phyloP scores from a whole-genome alignment of 1,139 yeast species.

The Geotrichum cucujoidarum region DNA sequence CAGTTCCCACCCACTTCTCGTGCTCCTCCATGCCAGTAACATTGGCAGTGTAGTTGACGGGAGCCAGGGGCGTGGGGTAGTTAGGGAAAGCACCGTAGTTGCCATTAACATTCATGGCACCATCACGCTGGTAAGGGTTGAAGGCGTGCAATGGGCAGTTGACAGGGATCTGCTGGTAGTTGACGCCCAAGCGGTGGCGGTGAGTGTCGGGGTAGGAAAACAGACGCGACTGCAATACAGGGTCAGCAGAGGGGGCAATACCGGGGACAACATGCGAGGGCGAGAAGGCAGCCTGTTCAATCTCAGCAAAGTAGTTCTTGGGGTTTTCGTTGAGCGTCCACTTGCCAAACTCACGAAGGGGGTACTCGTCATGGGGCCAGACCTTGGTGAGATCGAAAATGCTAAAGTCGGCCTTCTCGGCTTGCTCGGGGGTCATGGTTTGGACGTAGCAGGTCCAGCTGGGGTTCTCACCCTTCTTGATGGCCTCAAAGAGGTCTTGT shows the following conservation, averaged over 20 bases:
- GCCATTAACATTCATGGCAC: constrained; percentile 69
- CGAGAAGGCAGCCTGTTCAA: constrained; percentile 77
- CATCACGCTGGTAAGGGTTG: constrained; percentile 65
- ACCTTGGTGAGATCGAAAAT: constrained; percentile 71
- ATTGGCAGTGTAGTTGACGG: constrained; percentile 45
- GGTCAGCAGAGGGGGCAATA: constrained; percentile 80
- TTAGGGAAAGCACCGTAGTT: constrained; percentile 85
- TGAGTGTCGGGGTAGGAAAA: constrained; percentile 87
- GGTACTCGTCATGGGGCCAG: constrained; percentile 77
- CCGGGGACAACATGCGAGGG: constrained; percentile 84
- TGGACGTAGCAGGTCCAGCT: constrained; percentile 64
- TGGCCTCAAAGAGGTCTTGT: constrained; percentile 52
- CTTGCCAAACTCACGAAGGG: constrained; percentile 69
- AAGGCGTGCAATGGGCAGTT: constrained; percentile 46
- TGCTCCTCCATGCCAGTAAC: constrained; percentile 52
- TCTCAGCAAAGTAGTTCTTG: constrained; percentile 72
- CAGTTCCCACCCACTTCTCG: constrained; percentile 86
- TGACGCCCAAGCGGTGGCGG: constrained; percentile 59
- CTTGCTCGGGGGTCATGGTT: constrained; percentile 68
- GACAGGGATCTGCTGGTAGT: constrained; percentile 70
- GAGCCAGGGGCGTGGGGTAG: constrained; percentile 43
- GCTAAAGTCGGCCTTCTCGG: constrained; percentile 48
- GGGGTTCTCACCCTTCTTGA: constrained; percentile 57
- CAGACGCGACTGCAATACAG: constrained; percentile 78
- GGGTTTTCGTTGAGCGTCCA: constrained; percentile 68